Evolutionary conservation across 2,329 filamentous ascomycete species (phyloP).

Genomic region (Cladosporium oxysporum): DNA sequence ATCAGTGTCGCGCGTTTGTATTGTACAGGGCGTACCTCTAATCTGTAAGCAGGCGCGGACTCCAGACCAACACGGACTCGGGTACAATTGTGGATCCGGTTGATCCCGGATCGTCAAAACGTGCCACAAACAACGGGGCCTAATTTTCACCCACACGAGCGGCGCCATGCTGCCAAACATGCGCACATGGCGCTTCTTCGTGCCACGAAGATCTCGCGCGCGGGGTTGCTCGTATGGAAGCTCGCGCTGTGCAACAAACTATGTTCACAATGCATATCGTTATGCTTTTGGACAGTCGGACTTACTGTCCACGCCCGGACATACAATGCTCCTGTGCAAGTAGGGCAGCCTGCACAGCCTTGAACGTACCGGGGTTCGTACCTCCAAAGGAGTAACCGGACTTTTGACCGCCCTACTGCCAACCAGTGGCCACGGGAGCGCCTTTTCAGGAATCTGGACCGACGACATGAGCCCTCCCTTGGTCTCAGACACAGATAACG

Average conservation of each 20-base stretch:
- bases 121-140: not conserved
- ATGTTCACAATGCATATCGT: not conserved
- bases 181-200: not conserved
- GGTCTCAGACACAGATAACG: not conserved
- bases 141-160: not conserved
- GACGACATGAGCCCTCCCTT: not conserved
- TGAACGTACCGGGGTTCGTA: not conserved
- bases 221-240: not conserved
- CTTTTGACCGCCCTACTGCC: not conserved
- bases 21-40: not conserved
- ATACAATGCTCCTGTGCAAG: not conserved
- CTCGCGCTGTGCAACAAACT: not conserved
- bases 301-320: not conserved
- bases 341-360: not conserved
- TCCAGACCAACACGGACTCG: not conserved
- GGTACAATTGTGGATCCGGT: not conserved
- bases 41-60: not conserved
- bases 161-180: not conserved
- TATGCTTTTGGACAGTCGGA: not conserved
- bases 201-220: not conserved
- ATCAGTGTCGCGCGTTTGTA: not conserved
- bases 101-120: not conserved
- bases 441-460: conserved; percentile 2
- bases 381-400: not conserved
- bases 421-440: not conserved